phyloP scores from a whole-genome alignment of 2,329 filamentous ascomycete species.

The Aspergillus fischeri region DNA sequence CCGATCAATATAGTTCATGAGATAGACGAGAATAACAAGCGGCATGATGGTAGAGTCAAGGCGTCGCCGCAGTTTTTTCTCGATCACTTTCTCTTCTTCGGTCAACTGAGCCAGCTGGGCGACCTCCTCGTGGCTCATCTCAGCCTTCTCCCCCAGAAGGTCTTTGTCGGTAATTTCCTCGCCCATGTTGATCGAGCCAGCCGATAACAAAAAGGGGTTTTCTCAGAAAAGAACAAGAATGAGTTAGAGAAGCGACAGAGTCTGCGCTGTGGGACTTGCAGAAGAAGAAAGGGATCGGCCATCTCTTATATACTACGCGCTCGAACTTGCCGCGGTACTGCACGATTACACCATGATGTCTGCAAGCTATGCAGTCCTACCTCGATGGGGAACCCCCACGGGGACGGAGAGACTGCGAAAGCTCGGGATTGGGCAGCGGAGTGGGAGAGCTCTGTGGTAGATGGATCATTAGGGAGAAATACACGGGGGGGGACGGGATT shows the following conservation, averaged over 20 bases:
- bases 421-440: not conserved
- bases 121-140: conserved; percentile 21
- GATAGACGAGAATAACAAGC: conserved; percentile 38
- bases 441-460: too few relatives aligned
- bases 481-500: not conserved
- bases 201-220: not conserved
- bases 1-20: conserved; percentile 46
- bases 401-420: not conserved
- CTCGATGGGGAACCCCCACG: not conserved
- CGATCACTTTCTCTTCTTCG: conserved; percentile 32
- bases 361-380: not conserved
- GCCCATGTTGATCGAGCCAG: not conserved
- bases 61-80: conserved; percentile 35
- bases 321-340: not conserved
- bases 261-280: not conserved
- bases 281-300: not conserved
- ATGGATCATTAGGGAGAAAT: not conserved
- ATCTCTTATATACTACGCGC: not conserved
- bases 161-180: conserved; percentile 9
- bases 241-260: not conserved
- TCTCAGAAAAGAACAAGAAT: not conserved
- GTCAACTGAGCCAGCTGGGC: conserved; percentile 32
- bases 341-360: not conserved
- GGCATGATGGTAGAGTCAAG: conserved; percentile 41
- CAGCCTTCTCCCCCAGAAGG: conserved; percentile 14